Evolutionary conservation across 2,329 filamentous ascomycete species (phyloP), one percentile per base, ranked within the genome.

Genomic region (Amauroascus niger): DNA sequence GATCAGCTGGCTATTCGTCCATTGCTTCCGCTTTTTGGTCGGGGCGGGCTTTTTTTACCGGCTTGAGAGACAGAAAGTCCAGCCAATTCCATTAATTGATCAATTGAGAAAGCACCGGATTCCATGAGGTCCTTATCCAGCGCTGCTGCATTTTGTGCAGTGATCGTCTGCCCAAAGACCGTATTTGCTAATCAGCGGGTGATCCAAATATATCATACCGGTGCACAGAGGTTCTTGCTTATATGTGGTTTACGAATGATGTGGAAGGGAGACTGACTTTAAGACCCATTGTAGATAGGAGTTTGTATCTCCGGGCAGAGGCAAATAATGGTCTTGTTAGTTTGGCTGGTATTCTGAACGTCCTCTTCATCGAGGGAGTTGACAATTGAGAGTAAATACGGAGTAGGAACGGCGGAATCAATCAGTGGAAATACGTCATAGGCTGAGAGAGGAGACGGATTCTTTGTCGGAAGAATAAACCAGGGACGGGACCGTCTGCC

Each of bases 61-160:
- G 86, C 89, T 76, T 97, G 89, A 11, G 91, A 91, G 24, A 97
- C 89, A 0, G 89, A 90, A 0, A 98, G 78, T 0, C 93, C 93
- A 41, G 93, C 93, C 6, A 98, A 75, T 67, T 97, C 93, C 93
- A 98, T 97, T 47, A 98, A 76, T 71, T 98, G 93, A 66, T 97
- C 93, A 53, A 98, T 80, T 9, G 88, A 95, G 72, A 95, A 98
- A 7, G 87, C 89, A 37, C 81, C 81, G 0, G 83, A 81, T 9
- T 81, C 80, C 90, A 98, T 97, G 58, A 98, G 83, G 67, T 98
- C 91, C 69, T 87, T 84, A 67, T 98, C 93, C 16, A 98, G 79
- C 46, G 88, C 86, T 0, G 87, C 85, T 0, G 93, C 93, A 59
- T 88, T 87, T 71, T 93, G 89, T 40, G 91, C 84, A 8, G 84